phyloP scores from a whole-genome alignment of 306 rosid species.

The Canavalia gladiata region DNA sequence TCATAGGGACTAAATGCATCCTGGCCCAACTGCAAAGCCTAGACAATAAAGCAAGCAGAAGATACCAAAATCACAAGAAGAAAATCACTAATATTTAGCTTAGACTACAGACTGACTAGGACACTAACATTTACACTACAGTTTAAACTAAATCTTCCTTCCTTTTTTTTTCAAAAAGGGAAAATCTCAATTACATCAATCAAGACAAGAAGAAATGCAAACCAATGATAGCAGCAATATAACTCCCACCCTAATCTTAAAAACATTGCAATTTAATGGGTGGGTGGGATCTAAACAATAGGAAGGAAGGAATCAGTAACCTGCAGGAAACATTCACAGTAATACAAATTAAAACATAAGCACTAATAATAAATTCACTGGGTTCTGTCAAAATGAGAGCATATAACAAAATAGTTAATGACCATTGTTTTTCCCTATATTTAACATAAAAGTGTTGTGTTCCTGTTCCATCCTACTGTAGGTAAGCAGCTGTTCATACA shows the following conservation, averaged over 20 bases:
- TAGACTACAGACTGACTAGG: conserved; percentile 2
- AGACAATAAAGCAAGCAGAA: conserved; percentile 39
- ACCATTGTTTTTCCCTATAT: background rate
- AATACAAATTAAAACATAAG: background rate
- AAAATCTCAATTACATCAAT: background rate
- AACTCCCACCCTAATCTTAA: background rate
- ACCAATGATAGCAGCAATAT: background rate
- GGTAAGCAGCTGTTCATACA: too few species aligned
- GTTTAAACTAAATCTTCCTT: background rate
- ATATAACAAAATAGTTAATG: background rate
- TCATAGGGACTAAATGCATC: conserved; percentile 71
- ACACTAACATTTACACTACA: conserved; percentile 7
- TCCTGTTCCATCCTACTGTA: too few species aligned
- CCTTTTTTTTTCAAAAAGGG: background rate
- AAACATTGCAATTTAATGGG: background rate
- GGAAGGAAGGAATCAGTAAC: background rate
- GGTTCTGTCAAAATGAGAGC: conserved; percentile 6
- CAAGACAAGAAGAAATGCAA: background rate
- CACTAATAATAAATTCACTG: background rate
- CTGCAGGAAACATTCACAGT: background rate
- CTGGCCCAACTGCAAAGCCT: conserved; percentile 96
- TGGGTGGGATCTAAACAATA: background rate
- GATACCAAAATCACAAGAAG: conserved; percentile 15
- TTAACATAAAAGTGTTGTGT: too few species aligned
- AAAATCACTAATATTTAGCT: conserved; percentile 1